phyloP scores from a whole-genome alignment of 345 rosid species.

The Cochlearia excelsa region DNA sequence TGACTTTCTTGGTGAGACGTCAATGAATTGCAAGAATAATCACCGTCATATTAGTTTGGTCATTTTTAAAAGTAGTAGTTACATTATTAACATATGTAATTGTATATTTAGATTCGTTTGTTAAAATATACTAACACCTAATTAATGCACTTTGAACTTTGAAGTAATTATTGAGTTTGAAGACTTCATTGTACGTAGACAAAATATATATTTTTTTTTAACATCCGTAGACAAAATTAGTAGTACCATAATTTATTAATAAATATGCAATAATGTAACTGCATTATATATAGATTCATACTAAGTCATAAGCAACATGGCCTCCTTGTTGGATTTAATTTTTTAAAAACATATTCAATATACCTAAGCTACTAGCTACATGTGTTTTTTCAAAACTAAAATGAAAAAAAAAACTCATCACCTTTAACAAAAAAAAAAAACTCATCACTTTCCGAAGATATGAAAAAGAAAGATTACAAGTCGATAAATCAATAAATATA shows the following conservation, averaged over 20 bases:
- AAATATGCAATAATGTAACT: background rate
- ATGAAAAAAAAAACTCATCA: background rate
- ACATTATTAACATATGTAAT: too few relatives aligned
- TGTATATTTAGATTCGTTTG: too few relatives aligned
- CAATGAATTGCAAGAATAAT: conserved; percentile 27
- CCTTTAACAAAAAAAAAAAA: background rate
- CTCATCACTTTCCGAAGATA: conserved; percentile 5
- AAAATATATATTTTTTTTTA: too few relatives aligned
- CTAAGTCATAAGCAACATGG: conserved; percentile 24
- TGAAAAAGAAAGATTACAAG: conserved; percentile 25
- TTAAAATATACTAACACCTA: too few relatives aligned
- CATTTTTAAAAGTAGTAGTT: too few relatives aligned
- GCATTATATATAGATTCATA: conserved; percentile 17
- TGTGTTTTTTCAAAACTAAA: background rate
- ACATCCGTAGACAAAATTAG: too few relatives aligned
- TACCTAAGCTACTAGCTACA: conserved; percentile 15
- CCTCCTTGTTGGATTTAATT: conserved; percentile 16
- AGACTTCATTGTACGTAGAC: too few relatives aligned
- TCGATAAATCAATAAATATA: conserved; percentile 18
- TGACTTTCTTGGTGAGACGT: conserved; percentile 31
- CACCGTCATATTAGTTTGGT: conserved; percentile 17
- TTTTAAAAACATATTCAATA: conserved; percentile 19
- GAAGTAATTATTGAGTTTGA: too few relatives aligned
- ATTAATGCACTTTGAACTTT: too few relatives aligned
- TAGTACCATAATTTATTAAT: background rate